Evolutionary conservation across 768 basidiomycete genomes (phyloP).

Genomic region (Pilatotrama ljubarskyi): DNA sequence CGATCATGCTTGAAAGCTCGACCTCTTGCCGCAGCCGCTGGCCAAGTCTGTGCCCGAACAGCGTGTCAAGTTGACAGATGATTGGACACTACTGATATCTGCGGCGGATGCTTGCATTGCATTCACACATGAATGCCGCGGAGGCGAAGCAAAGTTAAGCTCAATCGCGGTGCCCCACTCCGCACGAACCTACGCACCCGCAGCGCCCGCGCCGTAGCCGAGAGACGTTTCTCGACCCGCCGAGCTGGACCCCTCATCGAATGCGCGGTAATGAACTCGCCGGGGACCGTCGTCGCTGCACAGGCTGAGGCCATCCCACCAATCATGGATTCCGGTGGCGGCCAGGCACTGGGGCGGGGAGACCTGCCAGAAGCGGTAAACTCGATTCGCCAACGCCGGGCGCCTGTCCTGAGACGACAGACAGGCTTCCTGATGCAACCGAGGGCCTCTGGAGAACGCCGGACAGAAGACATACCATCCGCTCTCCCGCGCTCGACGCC

Average conservation of each 20-base stretch:
- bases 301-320: neutral
- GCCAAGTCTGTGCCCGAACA: neutral
- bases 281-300: neutral
- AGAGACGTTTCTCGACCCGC: no score
- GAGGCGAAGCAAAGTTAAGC: neutral
- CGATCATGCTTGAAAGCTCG: neutral
- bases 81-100: neutral
- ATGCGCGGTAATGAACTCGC: neutral
- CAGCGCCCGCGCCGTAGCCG: no score
- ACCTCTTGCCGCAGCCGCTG: neutral
- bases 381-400: constrained; percentile 2
- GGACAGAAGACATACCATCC: neutral
- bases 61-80: constrained; percentile 18
- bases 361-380: neutral
- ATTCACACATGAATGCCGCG: neutral
- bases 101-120: neutral
- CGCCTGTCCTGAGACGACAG: neutral
- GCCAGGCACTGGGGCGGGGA: neutral
- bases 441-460: neutral
- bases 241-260: neutral
- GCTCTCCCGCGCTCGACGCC: constrained; percentile 9
- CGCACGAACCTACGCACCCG: neutral
- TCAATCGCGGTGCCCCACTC: neutral
- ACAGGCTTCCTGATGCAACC: constrained; percentile 10
- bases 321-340: constrained; percentile 1